phyloP scores from a whole-genome alignment of 2,329 filamentous ascomycete species.

The Daldinia sp. region DNA sequence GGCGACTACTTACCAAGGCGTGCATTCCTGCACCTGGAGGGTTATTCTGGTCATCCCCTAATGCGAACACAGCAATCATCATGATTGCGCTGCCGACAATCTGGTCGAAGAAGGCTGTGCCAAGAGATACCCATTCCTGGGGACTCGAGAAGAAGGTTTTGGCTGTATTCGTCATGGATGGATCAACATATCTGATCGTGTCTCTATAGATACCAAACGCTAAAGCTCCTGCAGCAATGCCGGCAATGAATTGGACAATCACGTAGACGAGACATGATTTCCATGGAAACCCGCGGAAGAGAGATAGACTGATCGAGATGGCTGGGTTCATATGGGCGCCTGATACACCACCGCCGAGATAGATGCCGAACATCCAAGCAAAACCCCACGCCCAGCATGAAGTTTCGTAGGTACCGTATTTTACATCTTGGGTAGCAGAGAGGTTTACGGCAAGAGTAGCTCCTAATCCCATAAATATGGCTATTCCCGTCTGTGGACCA shows the following conservation, averaged over 20 bases:
- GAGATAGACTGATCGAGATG: conserved; percentile 47
- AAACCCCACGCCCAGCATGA: conserved; percentile 46
- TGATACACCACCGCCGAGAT: conserved; percentile 43
- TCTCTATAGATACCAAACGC: conserved; percentile 47
- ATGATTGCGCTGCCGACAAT: conserved; percentile 48
- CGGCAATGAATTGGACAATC: conserved; percentile 44
- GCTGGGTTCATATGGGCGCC: conserved; percentile 48
- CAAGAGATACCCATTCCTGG: conserved; percentile 40
- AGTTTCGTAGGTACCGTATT: conserved; percentile 43
- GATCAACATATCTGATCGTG: conserved; percentile 46
- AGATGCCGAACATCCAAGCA: conserved; percentile 46
- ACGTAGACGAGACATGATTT: conserved; percentile 45
- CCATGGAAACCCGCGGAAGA: conserved; percentile 52
- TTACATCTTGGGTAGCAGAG: conserved; percentile 32
- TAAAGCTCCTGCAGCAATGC: conserved; percentile 44
- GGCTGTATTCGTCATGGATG: conserved; percentile 42
- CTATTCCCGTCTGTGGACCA: conserved; percentile 36
- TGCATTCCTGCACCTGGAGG: conserved; percentile 47
- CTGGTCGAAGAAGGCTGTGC: conserved; percentile 48
- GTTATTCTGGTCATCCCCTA: conserved; percentile 51
- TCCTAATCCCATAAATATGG: conserved; percentile 42
- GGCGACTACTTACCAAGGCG: not conserved
- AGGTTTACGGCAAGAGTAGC: conserved; percentile 44
- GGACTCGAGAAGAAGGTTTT: conserved; percentile 49
- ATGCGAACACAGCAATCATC: conserved; percentile 49